phyloP scores from a whole-genome alignment of 805 yeast species.

The Suhomyces sp. region DNA sequence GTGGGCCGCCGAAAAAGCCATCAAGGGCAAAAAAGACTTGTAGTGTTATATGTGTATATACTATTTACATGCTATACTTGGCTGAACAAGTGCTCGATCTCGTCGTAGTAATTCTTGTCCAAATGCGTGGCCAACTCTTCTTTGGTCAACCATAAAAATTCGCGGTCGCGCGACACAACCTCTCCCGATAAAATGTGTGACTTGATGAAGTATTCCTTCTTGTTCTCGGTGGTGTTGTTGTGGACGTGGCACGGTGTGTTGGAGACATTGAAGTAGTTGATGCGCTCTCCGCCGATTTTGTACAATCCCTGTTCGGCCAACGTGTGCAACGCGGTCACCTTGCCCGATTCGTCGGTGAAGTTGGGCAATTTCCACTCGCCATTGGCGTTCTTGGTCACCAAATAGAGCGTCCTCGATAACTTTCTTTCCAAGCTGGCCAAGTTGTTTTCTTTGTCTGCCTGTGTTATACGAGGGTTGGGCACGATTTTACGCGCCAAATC shows the following conservation, averaged over 20 bases:
- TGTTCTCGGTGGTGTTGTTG: constrained; percentile 32
- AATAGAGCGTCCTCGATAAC: constrained; percentile 74
- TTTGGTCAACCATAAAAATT: constrained; percentile 80
- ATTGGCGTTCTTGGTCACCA: constrained; percentile 52
- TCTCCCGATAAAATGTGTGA: constrained; percentile 86
- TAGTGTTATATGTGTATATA: not conserved
- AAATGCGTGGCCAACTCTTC: constrained; percentile 66
- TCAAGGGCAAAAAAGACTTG: constrained; percentile 62
- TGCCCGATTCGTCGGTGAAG: constrained; percentile 42
- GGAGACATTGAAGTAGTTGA: constrained; percentile 91
- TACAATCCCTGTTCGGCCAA: constrained; percentile 75
- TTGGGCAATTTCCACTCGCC: constrained; percentile 79
- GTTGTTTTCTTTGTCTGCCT: constrained; percentile 69
- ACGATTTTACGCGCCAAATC: constrained; percentile 66
- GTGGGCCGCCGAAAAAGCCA: constrained; percentile 81
- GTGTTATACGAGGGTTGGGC: constrained; percentile 69
- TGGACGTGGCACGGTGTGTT: constrained; percentile 77
- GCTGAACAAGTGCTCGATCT: constrained; percentile 49
- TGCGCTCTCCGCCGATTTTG: constrained; percentile 64
- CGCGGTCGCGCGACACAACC: constrained; percentile 48
- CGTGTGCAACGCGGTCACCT: constrained; percentile 54
- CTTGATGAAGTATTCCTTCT: constrained; percentile 69
- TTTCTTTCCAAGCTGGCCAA: constrained; percentile 70
- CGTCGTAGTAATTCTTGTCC: constrained; percentile 50
- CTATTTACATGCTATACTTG: constrained; percentile 26